Percentiles rank a stretch among this genome's conserved stretches.
Conservation (phyloP, 495 filamentous ascomycete genomes). For the Xylaria scruposa region DNA sequence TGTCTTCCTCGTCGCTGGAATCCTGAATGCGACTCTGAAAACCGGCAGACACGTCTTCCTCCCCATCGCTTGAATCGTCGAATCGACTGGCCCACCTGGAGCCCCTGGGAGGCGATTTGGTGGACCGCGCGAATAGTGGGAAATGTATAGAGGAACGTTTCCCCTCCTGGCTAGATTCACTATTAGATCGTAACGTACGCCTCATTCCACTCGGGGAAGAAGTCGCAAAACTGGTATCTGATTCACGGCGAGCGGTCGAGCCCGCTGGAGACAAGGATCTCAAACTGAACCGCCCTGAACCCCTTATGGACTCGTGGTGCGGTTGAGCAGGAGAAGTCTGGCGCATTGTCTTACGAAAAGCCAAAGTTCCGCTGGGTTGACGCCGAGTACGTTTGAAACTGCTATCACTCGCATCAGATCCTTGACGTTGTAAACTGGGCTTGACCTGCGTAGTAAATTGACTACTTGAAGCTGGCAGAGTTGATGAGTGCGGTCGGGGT, state of each 20-base stretch:
- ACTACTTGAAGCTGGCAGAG: slow-evolving; percentile 16
- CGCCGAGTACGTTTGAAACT: slow-evolving; percentile 54
- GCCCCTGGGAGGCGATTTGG: slow-evolving; percentile 27
- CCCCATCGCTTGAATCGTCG: slow-evolving; percentile 77
- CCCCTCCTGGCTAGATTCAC: slow-evolving; percentile 34
- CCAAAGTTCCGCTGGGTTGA: slow-evolving; percentile 30
- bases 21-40: slow-evolving; percentile 81
- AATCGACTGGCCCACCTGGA: slow-evolving; percentile 56
- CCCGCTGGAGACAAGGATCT: slow-evolving; percentile 47
- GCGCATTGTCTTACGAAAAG: slow-evolving; percentile 53
- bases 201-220: slow-evolving; percentile 26
- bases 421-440: slow-evolving; percentile 44
- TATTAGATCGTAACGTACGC: slow-evolving; percentile 36
- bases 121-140: slow-evolving; percentile 37
- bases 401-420: slow-evolving; percentile 55
- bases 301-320: slow-evolving; percentile 26
- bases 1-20: slow-evolving; percentile 75
- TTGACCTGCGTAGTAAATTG: slow-evolving; percentile 27
- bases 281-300: slow-evolving; percentile 48
- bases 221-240: slow-evolving; percentile 24
- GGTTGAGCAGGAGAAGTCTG: slow-evolving; percentile 33
- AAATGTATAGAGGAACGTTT: slow-evolving; percentile 38
- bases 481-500: slow-evolving; percentile 20
- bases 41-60: slow-evolving; percentile 48
- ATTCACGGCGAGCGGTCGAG: slow-evolving; percentile 37